phyloP scores from a whole-genome alignment of 1,284 basidiomycete species.

The Puccinia novopanici region DNA sequence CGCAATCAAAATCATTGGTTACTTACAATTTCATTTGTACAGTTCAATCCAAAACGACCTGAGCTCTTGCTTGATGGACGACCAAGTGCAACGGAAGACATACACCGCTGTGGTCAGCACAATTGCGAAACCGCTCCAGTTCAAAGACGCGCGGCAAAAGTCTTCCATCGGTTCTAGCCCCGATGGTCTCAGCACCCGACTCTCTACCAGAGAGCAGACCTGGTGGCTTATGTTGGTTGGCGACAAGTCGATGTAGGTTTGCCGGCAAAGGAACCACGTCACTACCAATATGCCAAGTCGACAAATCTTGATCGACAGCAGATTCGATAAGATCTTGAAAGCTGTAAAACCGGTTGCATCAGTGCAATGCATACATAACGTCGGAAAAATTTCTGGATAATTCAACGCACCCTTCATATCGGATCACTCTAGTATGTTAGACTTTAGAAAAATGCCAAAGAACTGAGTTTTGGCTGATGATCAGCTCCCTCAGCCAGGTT shows the following conservation, averaged over 20 bases:
- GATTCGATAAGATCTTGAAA: neutral
- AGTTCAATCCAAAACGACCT: conserved; percentile 13
- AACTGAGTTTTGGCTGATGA: too few species aligned
- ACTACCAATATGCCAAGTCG: neutral
- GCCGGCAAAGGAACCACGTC: neutral
- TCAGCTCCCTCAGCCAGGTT: too few species aligned
- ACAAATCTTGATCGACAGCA: neutral
- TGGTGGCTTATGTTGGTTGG: neutral
- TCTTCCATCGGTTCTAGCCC: conserved; percentile 9
- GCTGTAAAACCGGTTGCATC: neutral
- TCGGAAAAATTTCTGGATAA: too few species aligned
- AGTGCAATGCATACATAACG: too few species aligned
- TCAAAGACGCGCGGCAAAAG: neutral
- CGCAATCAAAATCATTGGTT: too few species aligned
- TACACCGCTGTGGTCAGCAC: neutral
- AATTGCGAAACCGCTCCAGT: neutral
- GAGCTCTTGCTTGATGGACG: neutral
- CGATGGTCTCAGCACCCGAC: neutral
- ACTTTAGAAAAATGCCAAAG: too few species aligned
- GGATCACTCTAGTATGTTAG: too few species aligned
- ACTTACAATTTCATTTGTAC: too few species aligned
- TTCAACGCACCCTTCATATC: too few species aligned
- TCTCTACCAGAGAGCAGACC: neutral
- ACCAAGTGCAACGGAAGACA: neutral
- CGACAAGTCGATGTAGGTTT: conserved; percentile 3